These are phyloP conservation scores for Globisporangium apiculatum DNA, from an alignment of 352 stramenopile genomes.

Conservation along the genomic window DNA sequence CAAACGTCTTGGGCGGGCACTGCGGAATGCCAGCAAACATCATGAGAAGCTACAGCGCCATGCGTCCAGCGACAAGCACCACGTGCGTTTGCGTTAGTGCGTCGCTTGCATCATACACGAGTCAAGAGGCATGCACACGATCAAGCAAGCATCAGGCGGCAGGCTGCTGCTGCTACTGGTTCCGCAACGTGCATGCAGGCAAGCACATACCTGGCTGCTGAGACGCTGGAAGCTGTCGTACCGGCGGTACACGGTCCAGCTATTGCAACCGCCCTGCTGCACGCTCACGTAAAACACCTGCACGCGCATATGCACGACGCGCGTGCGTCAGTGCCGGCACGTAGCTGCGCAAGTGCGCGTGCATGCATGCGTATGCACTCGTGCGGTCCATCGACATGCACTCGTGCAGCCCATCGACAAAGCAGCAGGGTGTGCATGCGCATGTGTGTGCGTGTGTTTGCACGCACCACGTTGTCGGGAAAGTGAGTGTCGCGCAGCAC, in stretches of 20 bases:
- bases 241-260: slow-evolving; percentile 72
- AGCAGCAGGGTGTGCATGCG: neutral
- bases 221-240: slow-evolving; percentile 76
- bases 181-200: neutral
- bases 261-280: slow-evolving; percentile 52
- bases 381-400: no score
- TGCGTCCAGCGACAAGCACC: neutral
- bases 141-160: neutral
- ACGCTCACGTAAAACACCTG: slow-evolving; percentile 75
- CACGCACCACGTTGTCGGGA: slow-evolving; percentile 42
- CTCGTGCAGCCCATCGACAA: neutral
- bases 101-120: neutral
- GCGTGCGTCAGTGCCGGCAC: slow-evolving; percentile 3
- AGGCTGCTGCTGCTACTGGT: no score
- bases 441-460: neutral
- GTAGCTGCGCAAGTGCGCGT: slow-evolving; percentile 3
- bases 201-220: slow-evolving; percentile 31
- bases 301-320: neutral
- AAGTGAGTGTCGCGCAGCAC: slow-evolving; percentile 44
- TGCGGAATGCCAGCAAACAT: slow-evolving; percentile 66
- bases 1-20: slow-evolving; percentile 48
- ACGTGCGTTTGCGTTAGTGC: slow-evolving; percentile 2
- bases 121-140: no score
- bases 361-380: neutral
- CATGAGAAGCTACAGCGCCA: slow-evolving; percentile 30